Percentiles rank a stretch among this genome's conserved stretches.
Evolutionary conservation across 139 green algal species (phyloP).

Genomic region (Chlamydomonas eustigma): DNA sequence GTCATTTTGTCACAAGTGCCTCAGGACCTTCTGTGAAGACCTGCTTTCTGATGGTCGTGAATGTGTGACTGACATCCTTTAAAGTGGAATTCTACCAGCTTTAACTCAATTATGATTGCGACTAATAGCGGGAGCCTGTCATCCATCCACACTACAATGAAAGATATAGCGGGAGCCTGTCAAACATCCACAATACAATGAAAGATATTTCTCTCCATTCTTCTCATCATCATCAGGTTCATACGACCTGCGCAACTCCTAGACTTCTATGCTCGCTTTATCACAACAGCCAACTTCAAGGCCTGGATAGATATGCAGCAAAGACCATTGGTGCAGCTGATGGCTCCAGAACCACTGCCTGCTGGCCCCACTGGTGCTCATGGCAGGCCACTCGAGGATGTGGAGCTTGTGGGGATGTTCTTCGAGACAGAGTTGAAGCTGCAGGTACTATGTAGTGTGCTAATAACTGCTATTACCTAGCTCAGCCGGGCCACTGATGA

Average conservation of each 20-base stretch:
- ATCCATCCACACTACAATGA: no score
- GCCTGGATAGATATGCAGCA: conserved; percentile 61
- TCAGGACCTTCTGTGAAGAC: no score
- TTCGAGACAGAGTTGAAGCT: conserved; percentile 29
- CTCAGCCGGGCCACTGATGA: neutral
- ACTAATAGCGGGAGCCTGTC: no score
- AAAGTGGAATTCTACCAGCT: no score
- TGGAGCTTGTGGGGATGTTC: conserved; percentile 31
- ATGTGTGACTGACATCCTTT: no score
- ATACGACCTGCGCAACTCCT: neutral
- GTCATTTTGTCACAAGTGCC: no score
- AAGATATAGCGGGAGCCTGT: no score
- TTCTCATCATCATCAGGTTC: neutral
- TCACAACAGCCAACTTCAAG: conserved; percentile 59
- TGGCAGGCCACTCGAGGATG: conserved; percentile 28
- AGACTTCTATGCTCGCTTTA: conserved; percentile 67
- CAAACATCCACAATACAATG: no score
- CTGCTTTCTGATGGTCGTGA: no score
- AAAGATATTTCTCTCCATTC: neutral
- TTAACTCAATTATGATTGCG: no score
- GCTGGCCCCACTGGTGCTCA: neutral
- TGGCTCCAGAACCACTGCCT: neutral
- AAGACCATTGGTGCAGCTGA: neutral
- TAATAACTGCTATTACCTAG: no score
- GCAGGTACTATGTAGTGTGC: conserved; percentile 17